Conservation (phyloP, 78 protist species). For the Dictyostelium purpureum region DNA sequence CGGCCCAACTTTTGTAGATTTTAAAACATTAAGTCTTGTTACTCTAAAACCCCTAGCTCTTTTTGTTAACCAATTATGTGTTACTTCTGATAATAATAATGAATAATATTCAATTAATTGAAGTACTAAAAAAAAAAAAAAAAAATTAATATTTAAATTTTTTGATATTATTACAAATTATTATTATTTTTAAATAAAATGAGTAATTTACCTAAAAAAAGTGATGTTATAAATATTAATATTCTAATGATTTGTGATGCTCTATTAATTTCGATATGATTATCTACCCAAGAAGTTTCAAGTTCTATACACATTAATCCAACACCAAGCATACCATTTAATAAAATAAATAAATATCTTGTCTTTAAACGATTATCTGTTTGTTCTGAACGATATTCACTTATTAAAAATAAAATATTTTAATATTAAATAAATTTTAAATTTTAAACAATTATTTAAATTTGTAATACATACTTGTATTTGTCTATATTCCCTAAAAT, state of each 20-base stretch:
- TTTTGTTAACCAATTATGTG: constrained; percentile 80
- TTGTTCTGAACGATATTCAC: constrained; percentile 13
- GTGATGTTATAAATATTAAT: constrained; percentile 17
- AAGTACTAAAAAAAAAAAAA: neutral
- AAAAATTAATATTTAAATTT: neutral
- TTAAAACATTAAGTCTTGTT: constrained; percentile 49
- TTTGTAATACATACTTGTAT: neutral
- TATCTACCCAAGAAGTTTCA: constrained; percentile 44
- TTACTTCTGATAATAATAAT: constrained; percentile 47
- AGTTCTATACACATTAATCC: constrained; percentile 39
- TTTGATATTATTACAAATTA: neutral
- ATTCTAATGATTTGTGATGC: constrained; percentile 19
- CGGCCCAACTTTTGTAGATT: constrained; percentile 63
- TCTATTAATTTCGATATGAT: neutral
- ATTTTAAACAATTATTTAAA: no score
- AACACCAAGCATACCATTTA: constrained; percentile 59
- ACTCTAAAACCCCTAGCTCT: constrained; percentile 74
- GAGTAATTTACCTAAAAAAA: constrained; percentile 15
- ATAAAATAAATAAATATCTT: constrained; percentile 24
- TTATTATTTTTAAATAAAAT: neutral
- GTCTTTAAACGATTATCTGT: constrained; percentile 9
- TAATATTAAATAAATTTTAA: no score
- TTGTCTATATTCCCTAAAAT: neutral
- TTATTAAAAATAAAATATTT: neutral
- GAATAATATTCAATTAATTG: constrained; percentile 62